phyloP scores from a whole-genome alignment of 129 eudicot species.

The Arctium minus region DNA sequence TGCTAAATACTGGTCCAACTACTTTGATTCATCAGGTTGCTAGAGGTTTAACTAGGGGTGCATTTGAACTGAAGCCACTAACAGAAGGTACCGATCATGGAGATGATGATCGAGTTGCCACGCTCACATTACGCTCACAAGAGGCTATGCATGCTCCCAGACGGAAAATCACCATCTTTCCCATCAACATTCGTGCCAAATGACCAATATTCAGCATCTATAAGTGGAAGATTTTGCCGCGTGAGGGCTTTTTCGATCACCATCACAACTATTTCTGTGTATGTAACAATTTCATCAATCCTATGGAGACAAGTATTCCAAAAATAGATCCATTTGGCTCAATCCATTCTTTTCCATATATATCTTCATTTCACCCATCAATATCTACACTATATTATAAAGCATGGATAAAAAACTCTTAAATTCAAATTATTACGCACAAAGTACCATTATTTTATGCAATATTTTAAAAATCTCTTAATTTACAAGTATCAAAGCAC shows the following conservation, averaged over 20 bases:
- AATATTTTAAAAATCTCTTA: too few species aligned
- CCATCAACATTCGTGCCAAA: slow-evolving; percentile 46
- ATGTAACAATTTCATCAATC: not conserved
- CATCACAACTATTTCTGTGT: not conserved
- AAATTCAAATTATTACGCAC: too few species aligned
- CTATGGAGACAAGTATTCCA: not conserved
- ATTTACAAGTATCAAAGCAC: too few species aligned
- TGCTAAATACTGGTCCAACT: too few species aligned
- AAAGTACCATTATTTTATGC: too few species aligned
- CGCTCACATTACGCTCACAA: slow-evolving; percentile 32
- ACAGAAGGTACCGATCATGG: slow-evolving; percentile 29
- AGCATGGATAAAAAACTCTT: too few species aligned
- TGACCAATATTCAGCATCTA: slow-evolving; percentile 11
- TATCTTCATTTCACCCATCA: not conserved
- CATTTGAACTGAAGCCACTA: slow-evolving; percentile 59
- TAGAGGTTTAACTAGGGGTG: slow-evolving; percentile 55
- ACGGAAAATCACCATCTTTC: slow-evolving; percentile 45
- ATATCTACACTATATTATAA: too few species aligned
- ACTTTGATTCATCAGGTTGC: slow-evolving; percentile 11
- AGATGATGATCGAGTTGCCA: slow-evolving; percentile 32
- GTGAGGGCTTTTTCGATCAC: not conserved
- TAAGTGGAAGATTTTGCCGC: not conserved
- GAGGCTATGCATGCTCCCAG: slow-evolving; percentile 24
- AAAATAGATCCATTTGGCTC: not conserved
- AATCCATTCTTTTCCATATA: not conserved